Percentiles rank a stretch among this genome's conserved stretches.
phyloP scores from a whole-genome alignment of 1,284 basidiomycete species.

The Singerocomus inundabilis region DNA sequence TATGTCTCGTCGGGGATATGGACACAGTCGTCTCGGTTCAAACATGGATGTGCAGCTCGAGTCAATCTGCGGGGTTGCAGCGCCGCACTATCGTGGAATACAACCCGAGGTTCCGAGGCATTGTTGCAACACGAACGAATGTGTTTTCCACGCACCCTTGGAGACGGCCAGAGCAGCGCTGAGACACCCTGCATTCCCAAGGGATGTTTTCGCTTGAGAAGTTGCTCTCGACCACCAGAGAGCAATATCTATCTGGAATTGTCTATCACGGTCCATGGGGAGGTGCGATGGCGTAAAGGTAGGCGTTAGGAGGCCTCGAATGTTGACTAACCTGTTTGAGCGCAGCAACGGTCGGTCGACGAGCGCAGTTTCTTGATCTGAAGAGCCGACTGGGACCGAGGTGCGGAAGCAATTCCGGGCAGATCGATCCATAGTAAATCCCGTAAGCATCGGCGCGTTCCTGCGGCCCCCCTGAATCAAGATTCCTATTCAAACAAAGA shows the following conservation, averaged over 20 bases:
- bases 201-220: slow-evolving; percentile 1
- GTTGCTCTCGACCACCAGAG: not conserved
- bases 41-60: too few relatives aligned
- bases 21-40: not conserved
- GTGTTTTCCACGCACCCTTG: slow-evolving; percentile 5
- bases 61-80: not conserved
- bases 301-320: too few relatives aligned
- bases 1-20: not conserved
- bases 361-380: too few relatives aligned
- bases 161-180: slow-evolving; percentile 3
- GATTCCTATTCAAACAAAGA: slow-evolving; percentile 7
- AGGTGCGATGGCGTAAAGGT: too few relatives aligned
- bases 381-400: not conserved
- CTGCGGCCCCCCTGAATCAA: slow-evolving; percentile 5
- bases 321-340: too few relatives aligned
- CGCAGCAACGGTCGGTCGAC: too few relatives aligned
- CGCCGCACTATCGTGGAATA: not conserved
- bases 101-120: not conserved
- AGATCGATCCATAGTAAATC: slow-evolving; percentile 12
- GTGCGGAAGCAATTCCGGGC: slow-evolving; percentile 4
- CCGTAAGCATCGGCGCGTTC: slow-evolving; percentile 15
- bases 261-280: too few relatives aligned
- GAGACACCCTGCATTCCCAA: slow-evolving; percentile 8
- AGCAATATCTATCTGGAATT: too few relatives aligned
- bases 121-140: not conserved